Evolutionary conservation across 805 yeast species (phyloP).

Genomic region (Monosporozyma servazzii): DNA sequence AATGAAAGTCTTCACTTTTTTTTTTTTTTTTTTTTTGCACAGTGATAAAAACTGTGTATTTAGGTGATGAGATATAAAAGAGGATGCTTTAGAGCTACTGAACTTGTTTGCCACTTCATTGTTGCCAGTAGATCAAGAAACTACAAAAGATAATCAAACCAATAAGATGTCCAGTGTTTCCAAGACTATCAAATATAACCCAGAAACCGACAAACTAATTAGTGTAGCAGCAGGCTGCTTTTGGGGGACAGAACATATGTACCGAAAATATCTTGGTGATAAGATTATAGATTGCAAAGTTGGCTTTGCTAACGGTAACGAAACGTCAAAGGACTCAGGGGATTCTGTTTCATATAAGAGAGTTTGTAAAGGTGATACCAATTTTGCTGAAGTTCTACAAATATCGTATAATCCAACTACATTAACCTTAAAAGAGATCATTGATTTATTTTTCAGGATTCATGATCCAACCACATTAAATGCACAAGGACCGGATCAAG

Average conservation of each 20-base stretch:
- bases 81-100: neutral
- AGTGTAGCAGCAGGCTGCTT: slow-evolving; percentile 68
- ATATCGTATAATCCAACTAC: slow-evolving; percentile 66
- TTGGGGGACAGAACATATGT: slow-evolving; percentile 87
- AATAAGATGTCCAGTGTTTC: slow-evolving; percentile 27
- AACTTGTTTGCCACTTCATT: neutral
- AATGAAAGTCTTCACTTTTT: neutral
- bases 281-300: slow-evolving; percentile 68
- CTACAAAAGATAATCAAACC: neutral
- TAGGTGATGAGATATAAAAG: neutral
- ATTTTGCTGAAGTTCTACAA: slow-evolving; percentile 75
- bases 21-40: neutral
- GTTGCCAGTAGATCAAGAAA: too few species aligned
- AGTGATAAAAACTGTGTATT: neutral
- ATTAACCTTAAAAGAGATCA: slow-evolving; percentile 50
- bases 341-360: slow-evolving; percentile 42
- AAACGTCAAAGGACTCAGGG: slow-evolving; percentile 34
- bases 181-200: slow-evolving; percentile 32
- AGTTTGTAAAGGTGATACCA: slow-evolving; percentile 73
- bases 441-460: slow-evolving; percentile 79
- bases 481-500: slow-evolving; percentile 79
- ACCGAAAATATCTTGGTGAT: slow-evolving; percentile 54
- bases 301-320: slow-evolving; percentile 80
- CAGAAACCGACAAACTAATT: slow-evolving; percentile 42
- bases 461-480: slow-evolving; percentile 89